Evolutionary conservation across 257 asterid genomes (phyloP).

Genomic region (Thymus quinquecostatus): DNA sequence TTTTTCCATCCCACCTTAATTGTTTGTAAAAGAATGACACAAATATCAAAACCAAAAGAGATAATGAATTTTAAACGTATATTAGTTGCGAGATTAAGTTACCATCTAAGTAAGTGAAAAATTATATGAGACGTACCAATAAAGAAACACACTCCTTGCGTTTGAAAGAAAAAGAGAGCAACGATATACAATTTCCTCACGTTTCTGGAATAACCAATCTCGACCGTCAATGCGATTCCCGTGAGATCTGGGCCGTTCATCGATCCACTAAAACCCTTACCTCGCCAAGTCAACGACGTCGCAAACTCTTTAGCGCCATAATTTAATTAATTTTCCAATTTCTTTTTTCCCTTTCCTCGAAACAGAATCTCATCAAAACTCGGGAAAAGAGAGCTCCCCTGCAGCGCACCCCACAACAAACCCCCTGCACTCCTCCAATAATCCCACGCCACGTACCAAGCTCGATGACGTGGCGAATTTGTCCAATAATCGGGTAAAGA

Average conservation of each 20-base stretch:
- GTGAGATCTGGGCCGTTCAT: slow-evolving; percentile 36
- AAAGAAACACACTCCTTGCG: no score
- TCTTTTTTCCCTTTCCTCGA: slow-evolving; percentile 1
- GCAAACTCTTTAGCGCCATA: slow-evolving; percentile 48
- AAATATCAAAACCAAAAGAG: no score
- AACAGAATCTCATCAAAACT: slow-evolving; percentile 32
- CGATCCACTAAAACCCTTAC: background rate
- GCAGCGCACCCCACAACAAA: slow-evolving; percentile 18
- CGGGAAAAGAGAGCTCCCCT: slow-evolving; percentile 23
- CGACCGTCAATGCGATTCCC: slow-evolving; percentile 19
- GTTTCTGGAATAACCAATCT: slow-evolving; percentile 23
- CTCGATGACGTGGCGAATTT: slow-evolving; percentile 16
- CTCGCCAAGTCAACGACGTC: slow-evolving; percentile 46
- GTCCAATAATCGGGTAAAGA: slow-evolving; percentile 19
- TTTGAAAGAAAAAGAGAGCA: background rate
- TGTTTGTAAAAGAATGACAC: no score
- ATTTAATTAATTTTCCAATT: slow-evolving; percentile 18
- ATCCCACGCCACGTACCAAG: slow-evolving; percentile 8
- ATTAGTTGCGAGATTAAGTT: no score
- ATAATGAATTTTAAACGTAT: no score
- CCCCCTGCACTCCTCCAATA: slow-evolving; percentile 12
- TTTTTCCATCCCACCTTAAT: no score
- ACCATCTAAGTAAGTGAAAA: no score
- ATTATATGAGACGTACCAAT: no score
- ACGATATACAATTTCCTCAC: slow-evolving; percentile 7